Base-by-base conservation (phyloP, 1,139 yeast genomes). In the Suhomyces anneliseae region DNA sequence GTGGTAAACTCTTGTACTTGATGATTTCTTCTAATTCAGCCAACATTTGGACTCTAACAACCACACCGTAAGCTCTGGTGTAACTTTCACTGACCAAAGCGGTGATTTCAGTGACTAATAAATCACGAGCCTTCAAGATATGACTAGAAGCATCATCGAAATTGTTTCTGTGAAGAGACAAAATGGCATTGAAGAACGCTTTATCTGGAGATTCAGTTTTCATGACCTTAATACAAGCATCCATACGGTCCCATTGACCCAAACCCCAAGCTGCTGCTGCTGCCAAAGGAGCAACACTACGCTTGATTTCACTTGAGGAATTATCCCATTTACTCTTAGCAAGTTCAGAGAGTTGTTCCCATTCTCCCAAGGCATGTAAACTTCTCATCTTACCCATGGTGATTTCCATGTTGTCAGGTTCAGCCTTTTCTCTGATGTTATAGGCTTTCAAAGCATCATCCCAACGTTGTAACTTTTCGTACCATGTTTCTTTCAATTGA, bases 201-300 rank as follows among this genome's bases (percentile, higher is more conserved):
- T 90, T 83, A 60, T 95, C 98, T 0, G 98, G 97, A 4, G 97
- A 88, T 54, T 90, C 97, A 1, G 82, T 72, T 55, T 90, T 90
- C 96, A 95, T 90, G 0, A 88, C 96, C 51, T 82, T 76, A 48
- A 92, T 90, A 60, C 92, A 95, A 8, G 87, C 80, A 60, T 90
- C 97, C 93, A 95, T 92, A 59, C 90, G 78, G 58, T 90, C 97
- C 99, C 99, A 95, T 63, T 90, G 95, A 2, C 93, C 93, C 42
- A 93, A 74, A n/a, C 98, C 98, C 99, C 99, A 93, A 0, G 98
- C 90, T 0, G 99, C 98, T 2, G 98, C 98, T 0, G 98, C 99
- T 0, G 99, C 99, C 46, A 95, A 71, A 1, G 99, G 99, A 1
- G 99, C 98, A 55, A 95, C 92, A n/a, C 85, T 82, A 50, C 96